Percentiles rank a stretch among this genome's conserved stretches.
These are phyloP conservation scores for Colletotrichum endophyticum DNA, from an alignment of 2,329 filamentous ascomycete genomes.

Conservation along the genomic window DNA sequence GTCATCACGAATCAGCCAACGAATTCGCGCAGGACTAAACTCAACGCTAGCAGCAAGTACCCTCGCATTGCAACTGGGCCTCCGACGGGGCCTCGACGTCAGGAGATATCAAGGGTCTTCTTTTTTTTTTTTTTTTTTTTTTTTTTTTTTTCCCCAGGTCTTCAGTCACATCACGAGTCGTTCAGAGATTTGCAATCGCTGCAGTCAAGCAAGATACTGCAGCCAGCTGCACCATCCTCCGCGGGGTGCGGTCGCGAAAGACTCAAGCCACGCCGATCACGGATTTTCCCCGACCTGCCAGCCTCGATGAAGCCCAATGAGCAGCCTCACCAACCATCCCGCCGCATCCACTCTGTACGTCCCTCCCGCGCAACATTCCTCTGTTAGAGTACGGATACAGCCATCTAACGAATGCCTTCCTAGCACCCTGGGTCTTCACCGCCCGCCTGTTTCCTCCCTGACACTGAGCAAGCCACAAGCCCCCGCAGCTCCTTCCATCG, in stretches of 20 bases:
- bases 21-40: neutral
- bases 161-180: neutral
- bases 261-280: slow-evolving; percentile 2
- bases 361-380: neutral
- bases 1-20: neutral
- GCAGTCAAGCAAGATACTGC: neutral
- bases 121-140: neutral
- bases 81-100: neutral
- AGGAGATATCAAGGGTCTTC: neutral
- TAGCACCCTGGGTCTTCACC: neutral
- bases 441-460: neutral
- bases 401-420: neutral
- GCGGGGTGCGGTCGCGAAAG: neutral
- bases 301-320: slow-evolving; percentile 1
- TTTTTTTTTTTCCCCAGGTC: neutral
- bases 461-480: neutral
- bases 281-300: neutral
- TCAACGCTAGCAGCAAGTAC: neutral
- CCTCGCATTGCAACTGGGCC: neutral
- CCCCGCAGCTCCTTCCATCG: neutral
- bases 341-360: neutral
- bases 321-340: slow-evolving; percentile 4
- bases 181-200: neutral
- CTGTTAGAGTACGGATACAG: neutral
- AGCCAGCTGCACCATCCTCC: neutral